A percentile compares a stretch with the other conserved stretches of the same genome.
These are phyloP conservation scores for Moricandia arvensis DNA, from an alignment of 345 rosid genomes.

Conservation along the genomic window DNA sequence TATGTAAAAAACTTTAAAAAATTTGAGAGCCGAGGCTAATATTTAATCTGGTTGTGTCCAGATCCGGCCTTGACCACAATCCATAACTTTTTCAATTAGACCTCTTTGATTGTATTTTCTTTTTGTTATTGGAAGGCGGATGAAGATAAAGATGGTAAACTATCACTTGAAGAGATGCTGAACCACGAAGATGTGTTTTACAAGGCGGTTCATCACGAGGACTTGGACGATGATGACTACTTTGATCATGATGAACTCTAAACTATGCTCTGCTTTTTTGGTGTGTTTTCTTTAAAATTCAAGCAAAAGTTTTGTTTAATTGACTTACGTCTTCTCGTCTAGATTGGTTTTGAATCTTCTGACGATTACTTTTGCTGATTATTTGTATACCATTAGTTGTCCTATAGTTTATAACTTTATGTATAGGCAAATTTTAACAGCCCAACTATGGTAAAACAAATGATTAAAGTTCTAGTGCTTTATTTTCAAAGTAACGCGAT, in stretches of 20 bases:
- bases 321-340: conserved; percentile 7
- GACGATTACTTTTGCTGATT: not conserved
- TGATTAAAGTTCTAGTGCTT: not conserved
- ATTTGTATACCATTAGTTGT: not conserved
- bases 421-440: not conserved
- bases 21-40: too few relatives aligned
- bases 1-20: too few relatives aligned
- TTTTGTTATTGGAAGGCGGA: conserved; percentile 46
- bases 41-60: too few relatives aligned
- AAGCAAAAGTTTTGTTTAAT: not conserved
- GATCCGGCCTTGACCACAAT: too few relatives aligned
- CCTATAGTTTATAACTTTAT: not conserved
- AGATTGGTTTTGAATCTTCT: conserved; percentile 9
- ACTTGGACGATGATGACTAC: conserved; percentile 41
- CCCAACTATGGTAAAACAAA: not conserved
- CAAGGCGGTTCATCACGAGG: conserved; percentile 42
- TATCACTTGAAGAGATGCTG: conserved; percentile 60
- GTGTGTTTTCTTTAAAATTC: not conserved
- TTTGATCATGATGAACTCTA: conserved; percentile 58
- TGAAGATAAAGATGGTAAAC: conserved; percentile 53
- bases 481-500: not conserved
- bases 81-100: too few relatives aligned
- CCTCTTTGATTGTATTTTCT: too few relatives aligned
- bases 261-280: not conserved
- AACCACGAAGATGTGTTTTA: conserved; percentile 59